A percentile compares a stretch with the other conserved stretches of the same genome.
These are phyloP conservation scores for Carallia brachiata DNA, from an alignment of 345 rosid species.

Conservation along the genomic window DNA sequence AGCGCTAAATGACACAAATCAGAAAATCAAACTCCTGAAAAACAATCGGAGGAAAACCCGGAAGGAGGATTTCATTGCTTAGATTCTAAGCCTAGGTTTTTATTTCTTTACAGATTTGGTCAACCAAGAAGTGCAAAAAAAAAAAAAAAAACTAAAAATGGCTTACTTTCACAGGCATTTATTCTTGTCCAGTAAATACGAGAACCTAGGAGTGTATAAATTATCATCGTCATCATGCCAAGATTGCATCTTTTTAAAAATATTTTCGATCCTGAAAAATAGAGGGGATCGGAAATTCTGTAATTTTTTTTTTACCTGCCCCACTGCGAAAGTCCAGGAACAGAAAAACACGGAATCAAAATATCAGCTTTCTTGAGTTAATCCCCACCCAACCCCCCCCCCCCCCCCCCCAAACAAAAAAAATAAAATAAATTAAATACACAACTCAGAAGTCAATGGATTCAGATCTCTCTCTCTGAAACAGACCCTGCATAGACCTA, in stretches of 20 bases:
- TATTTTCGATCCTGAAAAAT: neutral
- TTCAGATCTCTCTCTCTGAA: neutral
- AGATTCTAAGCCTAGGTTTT: neutral
- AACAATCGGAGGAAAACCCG: conserved; percentile 7
- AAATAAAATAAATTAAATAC: conserved; percentile 2
- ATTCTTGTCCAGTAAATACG: neutral
- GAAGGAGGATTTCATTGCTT: neutral
- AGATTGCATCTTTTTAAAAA: neutral
- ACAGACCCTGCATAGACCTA: neutral
- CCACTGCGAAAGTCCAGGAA: neutral
- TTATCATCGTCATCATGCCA: neutral
- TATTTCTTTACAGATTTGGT: neutral
- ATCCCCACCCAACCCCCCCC: neutral
- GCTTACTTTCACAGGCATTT: neutral
- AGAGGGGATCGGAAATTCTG: neutral
- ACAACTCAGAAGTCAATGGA: conserved; percentile 2
- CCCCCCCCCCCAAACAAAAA: too few species aligned
- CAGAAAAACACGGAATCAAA: conserved; percentile 2
- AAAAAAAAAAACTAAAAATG: neutral
- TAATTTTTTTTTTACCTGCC: too few species aligned
- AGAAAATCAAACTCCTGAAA: neutral
- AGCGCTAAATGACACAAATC: conserved; percentile 8
- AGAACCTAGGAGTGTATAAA: neutral
- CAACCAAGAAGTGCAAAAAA: neutral
- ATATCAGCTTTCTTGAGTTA: conserved; percentile 9